phyloP scores from a whole-genome alignment of 1,284 basidiomycete genomes.

The Melampsora larici-populina region DNA sequence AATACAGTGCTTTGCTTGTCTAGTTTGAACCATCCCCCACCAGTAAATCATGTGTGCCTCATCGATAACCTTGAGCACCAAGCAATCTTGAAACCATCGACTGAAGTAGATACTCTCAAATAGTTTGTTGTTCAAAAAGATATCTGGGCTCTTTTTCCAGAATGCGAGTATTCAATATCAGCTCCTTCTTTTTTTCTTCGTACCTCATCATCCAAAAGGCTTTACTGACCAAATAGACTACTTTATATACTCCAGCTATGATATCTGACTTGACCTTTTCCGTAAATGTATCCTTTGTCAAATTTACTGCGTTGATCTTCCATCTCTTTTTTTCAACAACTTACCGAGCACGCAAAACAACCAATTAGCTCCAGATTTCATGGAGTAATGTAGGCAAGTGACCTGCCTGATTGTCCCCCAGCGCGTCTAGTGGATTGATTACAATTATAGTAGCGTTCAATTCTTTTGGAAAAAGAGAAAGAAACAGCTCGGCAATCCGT shows the following conservation, averaged over 20 bases:
- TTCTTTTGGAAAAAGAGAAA: background rate
- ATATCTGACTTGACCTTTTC: background rate
- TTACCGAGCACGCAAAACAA: background rate
- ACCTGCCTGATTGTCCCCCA: slow-evolving; percentile 5
- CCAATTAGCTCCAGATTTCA: background rate
- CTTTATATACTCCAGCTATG: background rate
- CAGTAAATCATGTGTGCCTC: no score
- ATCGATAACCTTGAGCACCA: no score
- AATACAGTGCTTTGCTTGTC: no score
- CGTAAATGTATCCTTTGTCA: background rate
- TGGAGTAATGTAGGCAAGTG: background rate
- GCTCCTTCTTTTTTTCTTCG: no score
- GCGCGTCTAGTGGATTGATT: slow-evolving; percentile 7
- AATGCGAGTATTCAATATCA: background rate
- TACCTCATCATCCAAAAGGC: background rate
- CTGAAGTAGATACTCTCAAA: no score
- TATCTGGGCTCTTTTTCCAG: background rate
- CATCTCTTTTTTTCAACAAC: background rate
- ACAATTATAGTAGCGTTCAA: background rate
- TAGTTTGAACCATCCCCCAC: no score
- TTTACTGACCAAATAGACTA: background rate
- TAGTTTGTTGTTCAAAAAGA: no score
- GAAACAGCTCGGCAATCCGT: background rate
- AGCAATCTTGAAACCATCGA: no score
- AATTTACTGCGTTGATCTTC: no score